Base-by-base conservation (phyloP, 305 asterid species). In the Galium porrigens region DNA sequence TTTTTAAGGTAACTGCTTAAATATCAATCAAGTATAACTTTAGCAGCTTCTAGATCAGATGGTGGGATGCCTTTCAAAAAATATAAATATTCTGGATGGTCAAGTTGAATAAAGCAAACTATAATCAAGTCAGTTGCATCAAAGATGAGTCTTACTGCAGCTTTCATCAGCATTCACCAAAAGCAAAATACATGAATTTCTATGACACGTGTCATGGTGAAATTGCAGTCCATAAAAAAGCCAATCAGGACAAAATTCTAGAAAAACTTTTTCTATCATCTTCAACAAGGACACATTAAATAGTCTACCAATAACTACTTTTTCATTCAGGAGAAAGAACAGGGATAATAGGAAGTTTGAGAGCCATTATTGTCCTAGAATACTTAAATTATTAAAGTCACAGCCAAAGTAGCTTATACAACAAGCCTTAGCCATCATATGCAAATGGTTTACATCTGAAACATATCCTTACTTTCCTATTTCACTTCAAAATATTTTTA, bases 201-300 rank as follows among this genome's bases (percentile, higher is more conserved):
- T 49, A 32, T 32, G 51, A 15, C 41, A 17, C 3, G 2, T 17
- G 42, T 18, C 44, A 20, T 3, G 33, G 52, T 14, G 14, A 52
- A 51, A 61, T 65, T 65, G 37, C 29, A 65, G 37, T 4, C 30
- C 57, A 52, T 34, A 53, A 65, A 4, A 11, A 33, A 36, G 20
- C 15, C 12, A 65, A 53, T 22, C 51, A 51, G 17, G 68, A 9
- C 8, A 49, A 8, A 4, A n/a, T 42, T 1, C 32, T 30, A 64
- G 10, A 29, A 17, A 8, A 15, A 14, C 32, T 25, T 6, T 22
- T 33, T 52, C 30, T 10, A 17, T 17, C 55, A 12, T 5, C 5
- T 22, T 64, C 39, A 2, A n/a, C n/a, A 4, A 64, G 12, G 12
- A 51, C 10, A 18, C 25, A 17, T 8, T 20, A 10, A 33, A 48